A percentile compares a stretch with the other conserved stretches of the same genome.
phyloP scores from a whole-genome alignment of 257 asterid genomes.

The Solanum piurae region DNA sequence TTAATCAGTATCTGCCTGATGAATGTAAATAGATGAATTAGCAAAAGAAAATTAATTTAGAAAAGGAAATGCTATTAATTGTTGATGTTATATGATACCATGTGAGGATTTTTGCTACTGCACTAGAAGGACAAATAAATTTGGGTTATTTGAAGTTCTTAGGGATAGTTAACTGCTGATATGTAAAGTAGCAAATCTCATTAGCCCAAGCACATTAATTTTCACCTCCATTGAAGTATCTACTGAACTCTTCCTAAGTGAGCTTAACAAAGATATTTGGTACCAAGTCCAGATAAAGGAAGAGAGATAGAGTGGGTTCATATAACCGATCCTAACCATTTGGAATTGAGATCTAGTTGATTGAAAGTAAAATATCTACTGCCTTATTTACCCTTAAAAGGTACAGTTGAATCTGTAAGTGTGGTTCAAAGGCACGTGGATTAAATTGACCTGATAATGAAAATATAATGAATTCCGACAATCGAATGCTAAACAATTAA shows the following conservation, averaged over 20 bases:
- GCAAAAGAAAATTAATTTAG: neutral
- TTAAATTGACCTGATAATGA: neutral
- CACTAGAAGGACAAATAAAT: neutral
- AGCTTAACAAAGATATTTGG: neutral
- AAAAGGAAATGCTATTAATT: neutral
- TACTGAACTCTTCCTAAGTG: neutral
- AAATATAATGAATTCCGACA: neutral
- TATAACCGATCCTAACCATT: neutral
- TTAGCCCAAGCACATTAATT: neutral
- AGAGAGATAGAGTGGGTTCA: neutral
- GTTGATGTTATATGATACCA: neutral
- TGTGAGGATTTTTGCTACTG: neutral
- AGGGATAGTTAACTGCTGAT: neutral
- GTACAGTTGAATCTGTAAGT: neutral
- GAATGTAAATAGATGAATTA: neutral
- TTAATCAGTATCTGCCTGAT: neutral
- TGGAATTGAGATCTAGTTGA: neutral
- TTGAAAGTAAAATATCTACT: neutral
- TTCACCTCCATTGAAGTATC: neutral
- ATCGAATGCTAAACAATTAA: neutral
- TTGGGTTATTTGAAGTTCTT: neutral
- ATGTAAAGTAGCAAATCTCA: neutral
- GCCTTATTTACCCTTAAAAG: neutral
- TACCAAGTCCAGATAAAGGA: neutral
- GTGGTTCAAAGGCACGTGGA: neutral